Evolutionary conservation across 306 rosid species (phyloP).

Genomic region (Lathyrus tuberosus): DNA sequence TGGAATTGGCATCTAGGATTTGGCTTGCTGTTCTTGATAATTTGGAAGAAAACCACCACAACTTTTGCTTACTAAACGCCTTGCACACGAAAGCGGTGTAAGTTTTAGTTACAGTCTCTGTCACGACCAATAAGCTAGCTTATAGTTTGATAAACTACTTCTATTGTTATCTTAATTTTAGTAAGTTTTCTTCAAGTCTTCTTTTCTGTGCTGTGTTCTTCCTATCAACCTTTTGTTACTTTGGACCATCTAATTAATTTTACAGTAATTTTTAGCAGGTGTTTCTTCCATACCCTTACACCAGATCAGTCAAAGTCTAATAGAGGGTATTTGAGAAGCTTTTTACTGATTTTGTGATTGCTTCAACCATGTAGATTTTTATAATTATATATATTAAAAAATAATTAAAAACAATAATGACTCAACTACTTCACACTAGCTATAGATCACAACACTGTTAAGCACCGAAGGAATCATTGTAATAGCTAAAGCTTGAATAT

Average conservation of each 20-base stretch:
- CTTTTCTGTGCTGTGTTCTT: too few species aligned
- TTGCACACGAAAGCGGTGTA: constrained; percentile 76
- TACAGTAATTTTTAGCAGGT: constrained; percentile 48
- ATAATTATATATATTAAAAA: too few species aligned
- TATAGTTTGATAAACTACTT: too few species aligned
- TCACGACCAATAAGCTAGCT: too few species aligned
- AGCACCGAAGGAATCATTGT: not conserved
- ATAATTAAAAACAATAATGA: too few species aligned
- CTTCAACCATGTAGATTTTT: constrained; percentile 54
- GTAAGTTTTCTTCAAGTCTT: too few species aligned
- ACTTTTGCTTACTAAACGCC: constrained; percentile 62
- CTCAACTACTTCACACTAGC: constrained; percentile 8
- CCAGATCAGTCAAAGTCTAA: constrained; percentile 65
- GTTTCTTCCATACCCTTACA: constrained; percentile 77
- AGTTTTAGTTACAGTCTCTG: constrained; percentile 26
- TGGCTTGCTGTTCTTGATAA: too few species aligned
- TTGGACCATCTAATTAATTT: not conserved
- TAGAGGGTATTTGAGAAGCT: constrained; percentile 92
- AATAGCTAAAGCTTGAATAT: not conserved
- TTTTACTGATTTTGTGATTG: constrained; percentile 80
- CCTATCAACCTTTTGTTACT: not conserved
- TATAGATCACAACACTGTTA: constrained; percentile 14
- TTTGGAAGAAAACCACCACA: constrained; percentile 60
- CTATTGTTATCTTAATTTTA: too few species aligned
- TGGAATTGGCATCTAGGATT: constrained; percentile 6